phyloP scores from a whole-genome alignment of 2,329 filamentous ascomycete genomes.

The Aspergillus glaucus region DNA sequence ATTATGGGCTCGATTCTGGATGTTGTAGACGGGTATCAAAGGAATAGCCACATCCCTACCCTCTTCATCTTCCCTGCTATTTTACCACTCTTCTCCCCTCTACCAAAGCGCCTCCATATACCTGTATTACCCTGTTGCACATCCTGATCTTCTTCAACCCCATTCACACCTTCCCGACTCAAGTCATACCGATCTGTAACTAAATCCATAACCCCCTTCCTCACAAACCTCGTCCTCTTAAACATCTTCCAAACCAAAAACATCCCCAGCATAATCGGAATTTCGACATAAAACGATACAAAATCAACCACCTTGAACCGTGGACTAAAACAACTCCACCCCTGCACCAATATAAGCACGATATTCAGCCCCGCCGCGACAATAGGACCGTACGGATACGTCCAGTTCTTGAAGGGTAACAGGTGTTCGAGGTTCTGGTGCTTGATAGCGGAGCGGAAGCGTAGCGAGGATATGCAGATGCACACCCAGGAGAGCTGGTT shows the following conservation, averaged over 20 bases:
- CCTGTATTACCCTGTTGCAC: constrained; percentile 4
- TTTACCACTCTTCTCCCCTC: constrained; percentile 4
- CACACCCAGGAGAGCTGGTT: constrained; percentile 60
- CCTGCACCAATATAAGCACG: constrained; percentile 58
- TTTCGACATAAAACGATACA: constrained; percentile 58
- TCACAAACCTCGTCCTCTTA: constrained; percentile 42
- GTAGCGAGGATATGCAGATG: constrained; percentile 59
- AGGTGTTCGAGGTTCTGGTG: constrained; percentile 55
- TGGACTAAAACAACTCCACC: constrained; percentile 55
- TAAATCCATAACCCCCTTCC: constrained; percentile 46
- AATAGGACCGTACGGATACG: constrained; percentile 57
- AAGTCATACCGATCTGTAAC: constrained; percentile 40
- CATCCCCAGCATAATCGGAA: constrained; percentile 54
- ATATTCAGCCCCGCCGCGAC: constrained; percentile 52
- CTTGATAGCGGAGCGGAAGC: constrained; percentile 55
- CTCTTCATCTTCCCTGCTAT: constrained; percentile 20
- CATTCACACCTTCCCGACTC: constrained; percentile 15
- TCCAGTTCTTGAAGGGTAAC: constrained; percentile 61
- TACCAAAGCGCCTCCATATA: not conserved
- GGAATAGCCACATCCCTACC: constrained; percentile 35
- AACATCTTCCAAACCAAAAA: constrained; percentile 52
- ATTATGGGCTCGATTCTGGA: too few species aligned
- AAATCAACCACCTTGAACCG: constrained; percentile 54
- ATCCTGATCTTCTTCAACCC: constrained; percentile 20
- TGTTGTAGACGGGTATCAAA: constrained; percentile 15